Evolutionary conservation across 2,329 filamentous ascomycete species (phyloP).

Genomic region (Pseudocercospora crystallina): DNA sequence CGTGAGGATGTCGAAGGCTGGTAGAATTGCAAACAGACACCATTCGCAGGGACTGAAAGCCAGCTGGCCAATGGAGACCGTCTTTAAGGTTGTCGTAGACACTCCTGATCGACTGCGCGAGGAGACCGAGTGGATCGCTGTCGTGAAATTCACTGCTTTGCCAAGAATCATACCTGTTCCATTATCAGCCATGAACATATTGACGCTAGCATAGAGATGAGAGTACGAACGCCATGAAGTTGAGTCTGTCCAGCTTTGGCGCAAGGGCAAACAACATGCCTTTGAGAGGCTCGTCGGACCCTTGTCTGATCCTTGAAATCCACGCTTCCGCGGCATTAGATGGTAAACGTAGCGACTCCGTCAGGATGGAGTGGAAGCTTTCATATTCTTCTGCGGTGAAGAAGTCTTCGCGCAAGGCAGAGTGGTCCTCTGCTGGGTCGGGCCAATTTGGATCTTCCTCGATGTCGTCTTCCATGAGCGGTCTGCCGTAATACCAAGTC

Average conservation of each 20-base stretch:
- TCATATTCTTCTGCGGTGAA: slow-evolving; percentile 9
- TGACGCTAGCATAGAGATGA: no score
- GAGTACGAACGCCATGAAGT: slow-evolving; percentile 12
- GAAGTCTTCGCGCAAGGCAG: background rate
- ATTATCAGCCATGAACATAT: background rate
- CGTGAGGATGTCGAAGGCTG: slow-evolving; percentile 11
- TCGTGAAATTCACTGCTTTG: background rate
- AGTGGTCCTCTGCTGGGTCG: slow-evolving; percentile 5
- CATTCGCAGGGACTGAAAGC: slow-evolving; percentile 13
- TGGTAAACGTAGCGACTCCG: slow-evolving; percentile 8
- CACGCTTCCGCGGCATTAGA: slow-evolving; percentile 1
- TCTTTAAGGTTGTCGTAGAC: background rate
- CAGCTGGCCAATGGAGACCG: slow-evolving; percentile 13
- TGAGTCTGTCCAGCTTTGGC: slow-evolving; percentile 15
- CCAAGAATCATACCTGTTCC: slow-evolving; percentile 4
- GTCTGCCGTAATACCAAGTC: background rate
- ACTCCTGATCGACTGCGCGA: slow-evolving; percentile 1
- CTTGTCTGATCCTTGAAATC: slow-evolving; percentile 9
- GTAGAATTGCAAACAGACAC: slow-evolving; percentile 18
- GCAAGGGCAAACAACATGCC: slow-evolving; percentile 16
- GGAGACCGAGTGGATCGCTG: slow-evolving; percentile 3
- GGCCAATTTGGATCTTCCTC: slow-evolving; percentile 1
- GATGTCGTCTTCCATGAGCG: background rate
- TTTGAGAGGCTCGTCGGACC: slow-evolving; percentile 20
- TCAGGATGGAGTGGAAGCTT: slow-evolving; percentile 7